Percentiles rank a stretch among this genome's conserved stretches.
These are phyloP conservation scores for Xerocomellus dryophilus DNA, from an alignment of 768 basidiomycete genomes.

Conservation along the genomic window DNA sequence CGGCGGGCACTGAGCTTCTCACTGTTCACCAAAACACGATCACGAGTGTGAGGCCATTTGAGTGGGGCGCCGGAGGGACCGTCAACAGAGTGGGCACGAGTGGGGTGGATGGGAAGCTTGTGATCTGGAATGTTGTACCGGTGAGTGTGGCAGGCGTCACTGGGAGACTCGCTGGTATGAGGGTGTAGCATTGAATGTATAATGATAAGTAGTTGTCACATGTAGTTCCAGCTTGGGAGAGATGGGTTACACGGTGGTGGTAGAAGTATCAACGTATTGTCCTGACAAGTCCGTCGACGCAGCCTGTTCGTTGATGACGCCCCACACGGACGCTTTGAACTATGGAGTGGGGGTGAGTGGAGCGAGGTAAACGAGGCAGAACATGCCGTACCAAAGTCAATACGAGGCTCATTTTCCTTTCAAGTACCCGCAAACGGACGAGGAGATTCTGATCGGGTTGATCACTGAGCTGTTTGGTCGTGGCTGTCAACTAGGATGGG, in stretches of 20 bases:
- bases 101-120: constrained; percentile 91
- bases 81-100: constrained; percentile 83
- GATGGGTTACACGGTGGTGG: constrained; percentile 11
- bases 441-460: constrained; percentile 78
- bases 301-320: constrained; percentile 80
- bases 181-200: constrained; percentile 27
- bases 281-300: constrained; percentile 16
- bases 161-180: constrained; percentile 49
- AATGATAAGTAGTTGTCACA: neutral
- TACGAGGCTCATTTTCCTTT: constrained; percentile 94
- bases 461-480: constrained; percentile 68
- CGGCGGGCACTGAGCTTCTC: constrained; percentile 67
- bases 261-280: constrained; percentile 17
- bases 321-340: constrained; percentile 98
- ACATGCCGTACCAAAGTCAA: constrained; percentile 69
- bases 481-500: constrained; percentile 51
- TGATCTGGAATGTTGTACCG: constrained; percentile 80
- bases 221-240: neutral
- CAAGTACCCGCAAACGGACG: constrained; percentile 71
- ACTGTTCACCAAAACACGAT: constrained; percentile 99
- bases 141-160: constrained; percentile 45
- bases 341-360: constrained; percentile 29
- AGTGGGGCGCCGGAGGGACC: constrained; percentile 44
- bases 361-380: neutral
- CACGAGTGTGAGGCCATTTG: constrained; percentile 82